Percentiles rank a stretch among this genome's conserved stretches.
Conservation (phyloP, 805 yeast genomes). For the Metschnikowia noctiluminum region DNA sequence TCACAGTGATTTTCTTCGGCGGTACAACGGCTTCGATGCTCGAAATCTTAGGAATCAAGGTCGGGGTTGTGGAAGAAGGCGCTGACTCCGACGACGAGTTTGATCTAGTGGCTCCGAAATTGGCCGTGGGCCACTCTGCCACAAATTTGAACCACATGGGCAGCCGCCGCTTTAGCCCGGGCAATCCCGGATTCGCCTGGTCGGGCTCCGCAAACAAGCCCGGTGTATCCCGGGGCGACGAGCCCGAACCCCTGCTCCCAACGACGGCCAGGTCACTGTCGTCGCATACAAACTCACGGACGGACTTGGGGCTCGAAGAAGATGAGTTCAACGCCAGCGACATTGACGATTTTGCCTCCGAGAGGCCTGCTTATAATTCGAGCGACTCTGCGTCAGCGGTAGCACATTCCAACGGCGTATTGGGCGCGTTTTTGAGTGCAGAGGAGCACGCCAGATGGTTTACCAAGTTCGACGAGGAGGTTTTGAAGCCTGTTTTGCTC, state of each 20-base stretch:
- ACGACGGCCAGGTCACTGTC: constrained; percentile 4
- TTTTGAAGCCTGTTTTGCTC: constrained; percentile 84
- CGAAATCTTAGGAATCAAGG: constrained; percentile 86
- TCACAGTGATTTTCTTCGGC: constrained; percentile 94
- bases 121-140: constrained; percentile 21
- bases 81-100: constrained; percentile 89
- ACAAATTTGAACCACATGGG: constrained; percentile 19
- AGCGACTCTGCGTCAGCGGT: constrained; percentile 3
- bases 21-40: constrained; percentile 99
- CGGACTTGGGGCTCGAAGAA: constrained; percentile 23
- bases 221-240: not conserved
- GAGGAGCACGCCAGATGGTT: constrained; percentile 91
- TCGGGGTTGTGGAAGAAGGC: constrained; percentile 79
- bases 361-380: not conserved
- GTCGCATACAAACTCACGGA: constrained; percentile 15
- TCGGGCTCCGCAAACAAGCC: not conserved
- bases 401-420: constrained; percentile 26
- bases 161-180: constrained; percentile 22
- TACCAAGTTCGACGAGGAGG: constrained; percentile 88
- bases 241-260: not conserved
- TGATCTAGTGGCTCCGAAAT: constrained; percentile 74
- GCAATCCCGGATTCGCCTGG: constrained; percentile 16
- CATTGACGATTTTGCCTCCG: constrained; percentile 34
- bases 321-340: constrained; percentile 31
- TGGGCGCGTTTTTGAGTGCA: constrained; percentile 43